Conservation (phyloP, 2,329 filamentous ascomycete genomes). For the Fusarium buharicum region DNA sequence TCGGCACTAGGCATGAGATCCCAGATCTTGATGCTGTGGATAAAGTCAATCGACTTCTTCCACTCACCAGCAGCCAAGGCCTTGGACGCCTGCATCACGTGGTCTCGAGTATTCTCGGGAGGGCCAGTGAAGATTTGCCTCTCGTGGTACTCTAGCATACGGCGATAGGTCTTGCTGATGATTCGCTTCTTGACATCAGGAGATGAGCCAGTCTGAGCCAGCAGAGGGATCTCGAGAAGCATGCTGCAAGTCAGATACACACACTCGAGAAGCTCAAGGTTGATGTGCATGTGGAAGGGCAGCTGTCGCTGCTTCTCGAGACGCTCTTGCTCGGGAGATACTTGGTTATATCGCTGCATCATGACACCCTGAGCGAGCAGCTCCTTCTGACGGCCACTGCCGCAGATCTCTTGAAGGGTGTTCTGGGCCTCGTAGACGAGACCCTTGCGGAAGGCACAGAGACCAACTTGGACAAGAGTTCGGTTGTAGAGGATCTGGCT, state of each 20-base stretch:
- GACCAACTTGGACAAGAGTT: constrained; percentile 95
- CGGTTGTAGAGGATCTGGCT: constrained; percentile 99
- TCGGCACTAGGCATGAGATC: constrained; percentile 93
- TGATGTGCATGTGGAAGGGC: constrained; percentile 99
- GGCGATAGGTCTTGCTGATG: constrained; percentile 99
- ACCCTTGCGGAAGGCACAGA: constrained; percentile 97
- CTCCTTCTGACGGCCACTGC: constrained; percentile 97
- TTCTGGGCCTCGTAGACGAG: constrained; percentile 98
- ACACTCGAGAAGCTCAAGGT: constrained; percentile 96
- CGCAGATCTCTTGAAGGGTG: constrained; percentile 97
- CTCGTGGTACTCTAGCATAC: constrained; percentile 99
- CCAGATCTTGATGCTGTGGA: constrained; percentile 99
- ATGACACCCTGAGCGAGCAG: constrained; percentile 97
- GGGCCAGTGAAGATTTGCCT: constrained; percentile 98
- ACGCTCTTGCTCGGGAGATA: constrained; percentile 96
- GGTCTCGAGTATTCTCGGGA: constrained; percentile 97
- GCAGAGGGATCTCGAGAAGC: constrained; percentile 96
- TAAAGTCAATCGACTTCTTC: constrained; percentile 94
- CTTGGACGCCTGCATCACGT: constrained; percentile 99
- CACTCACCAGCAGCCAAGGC: constrained; percentile 96
- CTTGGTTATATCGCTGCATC: constrained; percentile 95
- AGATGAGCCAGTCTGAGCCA: constrained; percentile 95
- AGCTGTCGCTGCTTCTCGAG: constrained; percentile 97
- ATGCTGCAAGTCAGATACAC: constrained; percentile 99
- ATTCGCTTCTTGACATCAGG: constrained; percentile 97